A percentile compares a stretch with the other conserved stretches of the same genome.
Conservation (phyloP, 495 filamentous ascomycete species). For the Haplographium delicatum region DNA sequence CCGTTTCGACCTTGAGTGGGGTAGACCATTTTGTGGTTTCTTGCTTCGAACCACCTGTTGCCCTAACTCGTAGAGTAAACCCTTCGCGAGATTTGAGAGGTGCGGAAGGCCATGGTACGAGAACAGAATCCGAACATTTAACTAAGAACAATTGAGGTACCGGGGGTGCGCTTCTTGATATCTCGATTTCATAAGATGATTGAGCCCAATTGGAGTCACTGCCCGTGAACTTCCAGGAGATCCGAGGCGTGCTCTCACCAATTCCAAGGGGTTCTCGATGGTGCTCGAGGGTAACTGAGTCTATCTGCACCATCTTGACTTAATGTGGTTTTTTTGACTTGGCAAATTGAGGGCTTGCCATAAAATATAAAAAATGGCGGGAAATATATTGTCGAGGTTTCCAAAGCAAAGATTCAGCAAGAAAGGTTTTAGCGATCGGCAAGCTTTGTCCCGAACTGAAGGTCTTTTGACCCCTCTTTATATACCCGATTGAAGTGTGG, state of each 20-base stretch:
- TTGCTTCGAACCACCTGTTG: neutral
- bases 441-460: neutral
- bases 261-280: conserved; percentile 19
- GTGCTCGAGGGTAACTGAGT: conserved; percentile 16
- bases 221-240: conserved; percentile 17
- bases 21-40: conserved; percentile 30
- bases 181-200: conserved; percentile 33
- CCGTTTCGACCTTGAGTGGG: conserved; percentile 34
- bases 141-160: conserved; percentile 1
- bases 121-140: conserved; percentile 30
- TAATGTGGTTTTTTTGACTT: neutral
- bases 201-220: conserved; percentile 30
- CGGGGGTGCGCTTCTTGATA: conserved; percentile 9
- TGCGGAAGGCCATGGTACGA: conserved; percentile 46
- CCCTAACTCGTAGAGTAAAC: conserved; percentile 35
- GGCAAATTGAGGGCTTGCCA: neutral
- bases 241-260: conserved; percentile 13
- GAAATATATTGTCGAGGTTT: neutral
- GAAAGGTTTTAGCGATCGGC: neutral
- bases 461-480: too few species aligned
- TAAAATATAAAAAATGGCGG: neutral
- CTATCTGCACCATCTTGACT: conserved; percentile 6
- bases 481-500: too few species aligned
- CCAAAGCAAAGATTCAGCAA: too few species aligned
- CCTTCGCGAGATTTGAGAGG: conserved; percentile 38